Evolutionary conservation across 495 filamentous ascomycete genomes (phyloP).

Genomic region (Umbilicaria muhlenbergii): DNA sequence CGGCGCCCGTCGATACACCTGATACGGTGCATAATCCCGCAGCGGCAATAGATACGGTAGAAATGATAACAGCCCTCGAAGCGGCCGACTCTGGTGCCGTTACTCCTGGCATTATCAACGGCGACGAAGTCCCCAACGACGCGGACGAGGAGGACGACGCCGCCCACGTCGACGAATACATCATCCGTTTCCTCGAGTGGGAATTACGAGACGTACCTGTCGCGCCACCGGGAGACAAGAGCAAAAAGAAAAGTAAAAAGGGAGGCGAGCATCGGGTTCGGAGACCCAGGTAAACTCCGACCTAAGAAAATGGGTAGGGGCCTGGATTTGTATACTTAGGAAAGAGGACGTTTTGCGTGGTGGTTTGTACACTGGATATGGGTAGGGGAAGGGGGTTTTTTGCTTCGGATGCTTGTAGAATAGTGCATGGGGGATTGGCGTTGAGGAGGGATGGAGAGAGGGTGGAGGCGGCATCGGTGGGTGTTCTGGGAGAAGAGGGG

Average conservation of each 20-base stretch:
- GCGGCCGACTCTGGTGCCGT: constrained; percentile 17
- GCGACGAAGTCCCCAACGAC: constrained; percentile 18
- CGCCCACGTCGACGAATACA: constrained; percentile 69
- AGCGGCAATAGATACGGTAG: constrained; percentile 28
- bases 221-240: constrained; percentile 66
- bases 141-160: constrained; percentile 29
- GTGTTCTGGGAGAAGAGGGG: too few relatives aligned
- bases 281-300: not conserved
- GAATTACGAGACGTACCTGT: constrained; percentile 65
- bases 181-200: constrained; percentile 62
- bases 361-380: too few relatives aligned
- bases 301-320: too few relatives aligned
- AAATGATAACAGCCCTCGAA: constrained; percentile 31
- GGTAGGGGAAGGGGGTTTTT: too few relatives aligned
- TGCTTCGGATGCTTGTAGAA: too few relatives aligned
- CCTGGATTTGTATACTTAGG: too few relatives aligned
- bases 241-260: constrained; percentile 60
- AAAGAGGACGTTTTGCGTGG: too few relatives aligned
- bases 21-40: not conserved
- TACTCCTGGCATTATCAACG: constrained; percentile 11
- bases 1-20: constrained; percentile 7
- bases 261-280: constrained; percentile 46
- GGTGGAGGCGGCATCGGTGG: too few relatives aligned
- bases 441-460: too few relatives aligned
- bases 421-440: too few relatives aligned